These are phyloP conservation scores for Ogataea pignaliae DNA, from an alignment of 805 yeast genomes.

Conservation along the genomic window DNA sequence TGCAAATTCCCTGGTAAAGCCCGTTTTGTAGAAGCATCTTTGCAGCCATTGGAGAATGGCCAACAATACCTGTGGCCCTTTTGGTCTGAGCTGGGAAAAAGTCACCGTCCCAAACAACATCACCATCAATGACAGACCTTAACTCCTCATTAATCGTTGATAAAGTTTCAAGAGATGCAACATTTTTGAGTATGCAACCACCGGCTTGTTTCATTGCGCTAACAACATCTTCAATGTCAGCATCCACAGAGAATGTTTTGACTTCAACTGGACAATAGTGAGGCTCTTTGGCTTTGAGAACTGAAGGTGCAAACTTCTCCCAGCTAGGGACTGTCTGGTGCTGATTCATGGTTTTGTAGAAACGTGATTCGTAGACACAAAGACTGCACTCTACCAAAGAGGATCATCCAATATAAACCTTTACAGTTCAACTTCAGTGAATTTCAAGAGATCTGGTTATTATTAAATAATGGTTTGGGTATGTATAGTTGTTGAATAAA, in stretches of 20 bases:
- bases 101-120: constrained; percentile 14
- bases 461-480: no score
- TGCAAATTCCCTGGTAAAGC: constrained; percentile 5
- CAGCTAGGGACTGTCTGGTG: not conserved
- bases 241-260: constrained; percentile 7
- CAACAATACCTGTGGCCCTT: constrained; percentile 11
- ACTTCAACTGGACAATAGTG: constrained; percentile 6
- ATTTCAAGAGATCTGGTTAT: no score
- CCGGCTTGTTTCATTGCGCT: constrained; percentile 21
- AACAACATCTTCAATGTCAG: constrained; percentile 10
- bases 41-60: constrained; percentile 8
- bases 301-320: constrained; percentile 6
- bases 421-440: no score
- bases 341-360: no score
- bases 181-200: constrained; percentile 20
- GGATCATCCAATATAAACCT: no score
- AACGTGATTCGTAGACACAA: no score
- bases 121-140: constrained; percentile 19
- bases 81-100: constrained; percentile 9
- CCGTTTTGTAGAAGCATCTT: constrained; percentile 6
- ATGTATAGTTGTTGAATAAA: no score
- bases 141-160: constrained; percentile 17
- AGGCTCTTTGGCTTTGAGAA: constrained; percentile 8
- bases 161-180: constrained; percentile 10
- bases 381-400: no score